Evolutionary conservation across 2,329 filamentous ascomycete genomes (phyloP), one percentile per base, ranked within the genome.

Genomic region (Colletotrichum acutatum): DNA sequence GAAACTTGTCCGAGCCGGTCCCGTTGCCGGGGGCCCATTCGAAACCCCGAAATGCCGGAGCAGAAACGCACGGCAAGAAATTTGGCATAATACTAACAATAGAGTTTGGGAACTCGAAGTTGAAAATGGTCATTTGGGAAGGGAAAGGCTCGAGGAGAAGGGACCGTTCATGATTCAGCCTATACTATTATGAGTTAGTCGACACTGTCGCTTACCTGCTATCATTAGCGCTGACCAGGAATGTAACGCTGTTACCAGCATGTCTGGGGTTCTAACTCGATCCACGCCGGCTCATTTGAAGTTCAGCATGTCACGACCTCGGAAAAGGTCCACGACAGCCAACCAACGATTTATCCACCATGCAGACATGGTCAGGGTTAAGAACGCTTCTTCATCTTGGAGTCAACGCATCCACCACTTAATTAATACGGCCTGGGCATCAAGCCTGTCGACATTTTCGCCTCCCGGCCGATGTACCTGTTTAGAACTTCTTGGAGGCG

Each of bases 191-290:
- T 14, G 11, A 22, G 8, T 22, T 34, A 37, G 28, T 14, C 6
- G 7, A 34, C 12, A 14, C 19, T 22, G 19, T 59, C 32, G 49
- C n/a, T n/a, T 3, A 52, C 6, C 34, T 16, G 28, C 16, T 16
- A 19, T 37, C 12, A n/a, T 64, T 71, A 71, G 63, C 26, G 63
- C 68, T 71, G 66, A 68, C 63, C n/a, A 22, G 28, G 14, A 28
- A 16, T 71, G 62, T 22, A 26, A 68, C 63, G 42, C 46, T 68
- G 12, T 16, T 22, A 8, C 2, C 32, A 22, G 4, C 28, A n/a
- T 37, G 60, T 16, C 42, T 34, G 16, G 22, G 53, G 62, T 19
- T 16, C 46, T 52, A 30, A n/a, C 24, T 49, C 34, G 14, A 60
- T 49, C 63, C 46, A 49, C 8, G 16, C 46, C 5, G 37, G 52